phyloP scores from a whole-genome alignment of 805 yeast species.

The Yarrowia osloensis region DNA sequence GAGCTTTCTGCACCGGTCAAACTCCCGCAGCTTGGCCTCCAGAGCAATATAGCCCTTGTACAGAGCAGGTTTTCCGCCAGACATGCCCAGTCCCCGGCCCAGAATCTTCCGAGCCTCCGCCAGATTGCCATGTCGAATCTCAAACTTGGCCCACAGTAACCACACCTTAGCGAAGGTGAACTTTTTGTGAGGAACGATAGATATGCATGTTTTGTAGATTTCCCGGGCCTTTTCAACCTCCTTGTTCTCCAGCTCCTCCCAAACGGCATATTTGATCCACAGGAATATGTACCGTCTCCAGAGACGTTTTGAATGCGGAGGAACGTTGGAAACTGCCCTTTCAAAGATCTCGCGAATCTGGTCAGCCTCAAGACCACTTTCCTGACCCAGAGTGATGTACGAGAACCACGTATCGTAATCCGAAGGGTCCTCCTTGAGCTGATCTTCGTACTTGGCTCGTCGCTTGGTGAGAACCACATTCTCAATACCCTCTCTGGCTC shows the following conservation, averaged over 20 bases:
- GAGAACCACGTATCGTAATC: slow-evolving; percentile 88
- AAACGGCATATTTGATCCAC: slow-evolving; percentile 67
- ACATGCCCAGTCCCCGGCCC: slow-evolving; percentile 71
- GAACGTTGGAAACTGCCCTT: slow-evolving; percentile 49
- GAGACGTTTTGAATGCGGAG: slow-evolving; percentile 42
- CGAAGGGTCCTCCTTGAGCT: slow-evolving; percentile 48
- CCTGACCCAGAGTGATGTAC: slow-evolving; percentile 56
- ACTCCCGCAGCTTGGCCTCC: slow-evolving; percentile 70
- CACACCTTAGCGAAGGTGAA: slow-evolving; percentile 76
- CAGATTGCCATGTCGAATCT: slow-evolving; percentile 60
- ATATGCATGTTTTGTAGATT: slow-evolving; percentile 54
- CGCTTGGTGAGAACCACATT: slow-evolving; percentile 56
- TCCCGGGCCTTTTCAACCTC: slow-evolving; percentile 52
- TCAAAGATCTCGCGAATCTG: slow-evolving; percentile 47
- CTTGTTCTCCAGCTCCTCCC: slow-evolving; percentile 54
- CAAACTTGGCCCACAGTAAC: slow-evolving; percentile 71
- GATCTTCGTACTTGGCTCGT: slow-evolving; percentile 54
- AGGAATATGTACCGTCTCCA: slow-evolving; percentile 75
- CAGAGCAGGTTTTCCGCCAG: slow-evolving; percentile 57
- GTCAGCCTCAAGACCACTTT: slow-evolving; percentile 41
- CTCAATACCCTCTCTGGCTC: slow-evolving; percentile 57
- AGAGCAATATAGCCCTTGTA: slow-evolving; percentile 65
- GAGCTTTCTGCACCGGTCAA: slow-evolving; percentile 74
- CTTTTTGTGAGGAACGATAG: slow-evolving; percentile 55
- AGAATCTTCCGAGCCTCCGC: slow-evolving; percentile 62